These are phyloP conservation scores for Cystobasidiaceae sp. DNA, from an alignment of 1,284 basidiomycete genomes.

Conservation along the genomic window DNA sequence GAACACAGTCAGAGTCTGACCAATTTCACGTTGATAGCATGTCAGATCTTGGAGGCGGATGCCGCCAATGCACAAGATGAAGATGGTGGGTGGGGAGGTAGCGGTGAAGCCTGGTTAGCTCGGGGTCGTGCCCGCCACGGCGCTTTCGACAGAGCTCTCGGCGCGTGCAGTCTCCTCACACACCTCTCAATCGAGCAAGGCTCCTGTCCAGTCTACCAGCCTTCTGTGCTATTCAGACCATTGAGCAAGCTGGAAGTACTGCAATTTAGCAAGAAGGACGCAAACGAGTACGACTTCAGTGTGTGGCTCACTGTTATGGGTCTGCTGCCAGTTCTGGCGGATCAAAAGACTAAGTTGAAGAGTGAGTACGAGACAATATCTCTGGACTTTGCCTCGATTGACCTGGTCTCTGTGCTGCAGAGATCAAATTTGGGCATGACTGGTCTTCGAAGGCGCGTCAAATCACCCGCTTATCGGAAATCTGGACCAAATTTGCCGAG, in stretches of 20 bases:
- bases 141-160: conserved; percentile 20
- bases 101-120: conserved; percentile 1
- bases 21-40: neutral
- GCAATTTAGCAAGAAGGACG: conserved; percentile 22
- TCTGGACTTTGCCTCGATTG: neutral
- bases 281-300: conserved; percentile 3
- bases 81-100: neutral
- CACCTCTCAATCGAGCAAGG: conserved; percentile 24
- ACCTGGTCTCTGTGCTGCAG: neutral
- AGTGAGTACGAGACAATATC: conserved; percentile 6
- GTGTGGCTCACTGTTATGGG: conserved; percentile 14
- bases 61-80: neutral
- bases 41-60: conserved; percentile 12
- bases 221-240: conserved; percentile 9
- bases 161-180: conserved; percentile 1
- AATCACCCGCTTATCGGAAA: neutral
- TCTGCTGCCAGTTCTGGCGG: conserved; percentile 3
- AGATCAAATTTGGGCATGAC: conserved; percentile 27
- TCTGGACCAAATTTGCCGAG: neutral
- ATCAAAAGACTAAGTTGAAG: conserved; percentile 30
- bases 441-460: conserved; percentile 6
- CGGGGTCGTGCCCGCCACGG: neutral
- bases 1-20: conserved; percentile 12
- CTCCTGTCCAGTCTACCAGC: conserved; percentile 8
- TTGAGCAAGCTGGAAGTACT: conserved; percentile 17